Percentiles rank a stretch among this genome's conserved stretches.
These are phyloP conservation scores for Pseudogymnoascus sp. DNA, from an alignment of 2,329 filamentous ascomycete genomes.

Conservation along the genomic window DNA sequence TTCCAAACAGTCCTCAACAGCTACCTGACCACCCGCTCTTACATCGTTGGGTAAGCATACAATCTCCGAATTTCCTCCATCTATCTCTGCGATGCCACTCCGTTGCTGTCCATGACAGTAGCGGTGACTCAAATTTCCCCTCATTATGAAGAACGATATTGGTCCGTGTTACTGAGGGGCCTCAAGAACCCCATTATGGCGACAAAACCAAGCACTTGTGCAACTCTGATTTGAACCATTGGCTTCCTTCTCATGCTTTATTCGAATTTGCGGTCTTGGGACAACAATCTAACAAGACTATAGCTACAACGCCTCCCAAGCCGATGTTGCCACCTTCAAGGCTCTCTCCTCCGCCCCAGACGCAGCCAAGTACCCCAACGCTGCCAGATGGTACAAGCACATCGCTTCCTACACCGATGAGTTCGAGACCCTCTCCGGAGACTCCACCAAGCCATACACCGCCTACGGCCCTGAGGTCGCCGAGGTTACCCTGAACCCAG, in stretches of 20 bases:
- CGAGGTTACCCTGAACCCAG: slow-evolving; percentile 74
- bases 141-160: slow-evolving; percentile 73
- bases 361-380: slow-evolving; percentile 82
- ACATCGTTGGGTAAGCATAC: slow-evolving; percentile 69
- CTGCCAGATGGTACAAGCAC: slow-evolving; percentile 98
- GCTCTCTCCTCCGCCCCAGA: slow-evolving; percentile 68
- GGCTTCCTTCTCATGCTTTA: slow-evolving; percentile 17
- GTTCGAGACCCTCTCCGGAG: slow-evolving; percentile 83
- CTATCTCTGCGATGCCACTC: slow-evolving; percentile 18
- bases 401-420: slow-evolving; percentile 87
- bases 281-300: slow-evolving; percentile 22
- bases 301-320: slow-evolving; percentile 64
- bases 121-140: slow-evolving; percentile 12
- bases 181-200: slow-evolving; percentile 84
- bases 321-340: slow-evolving; percentile 95
- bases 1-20: slow-evolving; percentile 54
- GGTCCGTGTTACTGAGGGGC: slow-evolving; percentile 94
- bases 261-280: slow-evolving; percentile 14
- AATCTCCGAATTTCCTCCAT: slow-evolving; percentile 16
- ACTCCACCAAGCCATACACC: slow-evolving; percentile 80
- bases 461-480: slow-evolving; percentile 80
- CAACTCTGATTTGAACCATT: slow-evolving; percentile 56
- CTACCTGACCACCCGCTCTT: slow-evolving; percentile 68
- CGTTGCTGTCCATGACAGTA: slow-evolving; percentile 1
- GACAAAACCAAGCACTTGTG: slow-evolving; percentile 66